Conservation (phyloP, 345 rosid species). For the Pistacia atlantica region DNA sequence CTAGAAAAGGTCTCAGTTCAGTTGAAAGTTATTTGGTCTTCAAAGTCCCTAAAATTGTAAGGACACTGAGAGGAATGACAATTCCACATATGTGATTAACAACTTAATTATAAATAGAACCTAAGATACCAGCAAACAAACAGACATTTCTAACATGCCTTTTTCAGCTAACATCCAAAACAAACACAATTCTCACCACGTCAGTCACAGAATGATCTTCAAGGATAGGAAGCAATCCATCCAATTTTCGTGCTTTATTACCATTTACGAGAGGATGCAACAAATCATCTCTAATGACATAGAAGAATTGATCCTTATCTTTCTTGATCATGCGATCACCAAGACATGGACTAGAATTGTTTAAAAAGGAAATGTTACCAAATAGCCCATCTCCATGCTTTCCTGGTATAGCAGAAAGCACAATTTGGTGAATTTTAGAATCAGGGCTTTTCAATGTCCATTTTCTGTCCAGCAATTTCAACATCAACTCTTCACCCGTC, state of each 20-base stretch:
- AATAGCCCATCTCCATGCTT: constrained; percentile 24
- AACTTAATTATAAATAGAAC: not conserved
- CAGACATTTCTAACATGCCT: constrained; percentile 1
- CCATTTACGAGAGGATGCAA: constrained; percentile 89
- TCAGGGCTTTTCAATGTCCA: constrained; percentile 70
- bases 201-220: constrained; percentile 65
- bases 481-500: constrained; percentile 35
- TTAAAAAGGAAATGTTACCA: constrained; percentile 33
- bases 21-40: constrained; percentile 29
- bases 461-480: constrained; percentile 62
- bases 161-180: constrained; percentile 1
- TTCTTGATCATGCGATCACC: constrained; percentile 35
- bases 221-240: constrained; percentile 73
- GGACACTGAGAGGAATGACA: not conserved
- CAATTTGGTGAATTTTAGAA: constrained; percentile 59
- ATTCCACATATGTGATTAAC: not conserved
- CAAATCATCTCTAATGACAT: constrained; percentile 84
- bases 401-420: constrained; percentile 34
- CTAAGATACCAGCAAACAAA: not conserved
- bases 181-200: constrained; percentile 59
- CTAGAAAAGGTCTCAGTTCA: constrained; percentile 49
- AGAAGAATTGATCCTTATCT: constrained; percentile 49
- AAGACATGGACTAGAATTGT: constrained; percentile 42
- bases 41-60: constrained; percentile 17
- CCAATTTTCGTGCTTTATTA: constrained; percentile 91